Conservation (phyloP, 169 alveolate species). For the Toxoplasma gondii region DNA sequence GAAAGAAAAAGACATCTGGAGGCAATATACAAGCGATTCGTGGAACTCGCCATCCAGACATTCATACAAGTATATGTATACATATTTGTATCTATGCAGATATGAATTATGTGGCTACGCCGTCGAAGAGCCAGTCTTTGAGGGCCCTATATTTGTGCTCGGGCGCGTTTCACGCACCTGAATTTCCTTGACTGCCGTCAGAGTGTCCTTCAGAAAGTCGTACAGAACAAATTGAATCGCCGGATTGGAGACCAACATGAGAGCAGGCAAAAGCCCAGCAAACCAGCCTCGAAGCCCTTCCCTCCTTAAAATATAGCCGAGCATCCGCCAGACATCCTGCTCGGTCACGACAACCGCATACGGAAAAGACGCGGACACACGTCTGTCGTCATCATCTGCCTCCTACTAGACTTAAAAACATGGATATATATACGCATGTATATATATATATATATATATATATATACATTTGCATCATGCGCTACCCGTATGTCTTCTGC, state of each 20-base stretch:
- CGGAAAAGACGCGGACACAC: background rate
- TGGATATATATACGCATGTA: background rate
- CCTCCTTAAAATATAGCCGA: slow-evolving; percentile 22
- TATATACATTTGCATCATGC: background rate
- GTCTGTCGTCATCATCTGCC: background rate
- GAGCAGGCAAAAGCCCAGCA: slow-evolving; percentile 64
- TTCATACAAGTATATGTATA: background rate
- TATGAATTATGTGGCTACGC: no score
- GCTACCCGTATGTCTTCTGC: background rate
- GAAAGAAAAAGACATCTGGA: no score
- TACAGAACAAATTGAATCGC: slow-evolving; percentile 65
- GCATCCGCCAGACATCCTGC: slow-evolving; percentile 65
- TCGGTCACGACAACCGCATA: background rate
- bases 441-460: background rate
- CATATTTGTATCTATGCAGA: background rate
- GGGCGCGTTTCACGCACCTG: background rate
- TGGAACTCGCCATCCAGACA: background rate
- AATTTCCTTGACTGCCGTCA: background rate
- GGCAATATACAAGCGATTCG: no score
- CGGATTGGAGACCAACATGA: slow-evolving; percentile 61
- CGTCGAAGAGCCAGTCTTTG: no score
- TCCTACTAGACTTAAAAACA: background rate
- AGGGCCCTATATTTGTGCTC: no score
- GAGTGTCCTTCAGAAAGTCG: slow-evolving; percentile 42
- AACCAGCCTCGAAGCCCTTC: slow-evolving; percentile 68